Evolutionary conservation across 2,329 filamentous ascomycete species (phyloP).

Genomic region (Thielaviopsis punctulata): DNA sequence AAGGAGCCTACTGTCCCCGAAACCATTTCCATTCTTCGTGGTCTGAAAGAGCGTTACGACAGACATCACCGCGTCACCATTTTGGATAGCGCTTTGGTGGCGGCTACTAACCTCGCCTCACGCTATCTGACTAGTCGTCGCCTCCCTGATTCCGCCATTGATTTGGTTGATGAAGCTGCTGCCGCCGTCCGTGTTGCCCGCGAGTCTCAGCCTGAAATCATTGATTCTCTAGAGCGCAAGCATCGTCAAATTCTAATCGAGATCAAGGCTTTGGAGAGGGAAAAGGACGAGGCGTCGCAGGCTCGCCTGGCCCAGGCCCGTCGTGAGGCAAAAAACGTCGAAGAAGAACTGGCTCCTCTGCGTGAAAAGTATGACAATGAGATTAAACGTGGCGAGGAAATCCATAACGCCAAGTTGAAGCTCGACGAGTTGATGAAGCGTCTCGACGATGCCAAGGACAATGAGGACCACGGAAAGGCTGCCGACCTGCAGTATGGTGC

Average conservation of each 20-base stretch:
- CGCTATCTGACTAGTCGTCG: conserved; percentile 83
- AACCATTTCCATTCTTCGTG: conserved; percentile 94
- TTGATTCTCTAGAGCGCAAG: conserved; percentile 85
- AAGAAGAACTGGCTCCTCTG: conserved; percentile 80
- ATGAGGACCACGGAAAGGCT: conserved; percentile 67
- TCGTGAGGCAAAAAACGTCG: conserved; percentile 82
- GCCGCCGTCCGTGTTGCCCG: conserved; percentile 90
- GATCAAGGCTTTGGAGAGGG: conserved; percentile 83
- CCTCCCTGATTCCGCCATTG: conserved; percentile 90
- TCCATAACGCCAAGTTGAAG: conserved; percentile 90
- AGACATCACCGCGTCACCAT: conserved; percentile 97
- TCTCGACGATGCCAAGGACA: conserved; percentile 79
- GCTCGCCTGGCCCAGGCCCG: conserved; percentile 65
- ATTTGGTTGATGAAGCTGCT: conserved; percentile 89
- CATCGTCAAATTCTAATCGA: conserved; percentile 89
- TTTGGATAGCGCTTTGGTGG: conserved; percentile 79
- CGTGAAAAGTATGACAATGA: conserved; percentile 93
- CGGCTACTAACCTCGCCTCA: conserved; percentile 77
- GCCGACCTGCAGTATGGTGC: conserved; percentile 95
- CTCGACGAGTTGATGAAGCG: conserved; percentile 83
- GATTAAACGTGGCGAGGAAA: conserved; percentile 75
- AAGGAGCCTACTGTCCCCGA: conserved; percentile 82
- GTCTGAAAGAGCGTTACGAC: conserved; percentile 94
- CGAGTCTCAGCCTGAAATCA: conserved; percentile 89
- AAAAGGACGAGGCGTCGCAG: conserved; percentile 87